A percentile compares a stretch with the other conserved stretches of the same genome.
Conservation (phyloP, 1,284 basidiomycete genomes). For the Peniophora sp. region DNA sequence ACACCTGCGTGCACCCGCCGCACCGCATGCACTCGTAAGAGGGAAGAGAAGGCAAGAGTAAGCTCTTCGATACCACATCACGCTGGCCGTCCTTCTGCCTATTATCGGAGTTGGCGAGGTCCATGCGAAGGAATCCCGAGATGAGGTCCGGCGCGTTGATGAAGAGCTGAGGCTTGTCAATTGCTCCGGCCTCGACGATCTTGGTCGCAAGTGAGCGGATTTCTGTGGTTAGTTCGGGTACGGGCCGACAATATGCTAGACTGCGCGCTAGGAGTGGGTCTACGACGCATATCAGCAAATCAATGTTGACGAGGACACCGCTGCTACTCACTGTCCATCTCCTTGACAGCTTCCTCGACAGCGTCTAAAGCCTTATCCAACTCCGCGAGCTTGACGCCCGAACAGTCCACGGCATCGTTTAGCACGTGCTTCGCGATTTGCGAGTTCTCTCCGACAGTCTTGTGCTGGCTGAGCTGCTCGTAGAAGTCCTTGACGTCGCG, state of each 20-base stretch:
- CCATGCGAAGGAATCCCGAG: conserved; percentile 41
- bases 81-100: conserved; percentile 32
- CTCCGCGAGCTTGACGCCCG: conserved; percentile 49
- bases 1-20: conserved; percentile 44
- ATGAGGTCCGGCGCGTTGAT: conserved; percentile 61
- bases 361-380: conserved; percentile 39
- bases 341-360: conserved; percentile 21
- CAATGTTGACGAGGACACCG: too few relatives aligned
- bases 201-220: conserved; percentile 37
- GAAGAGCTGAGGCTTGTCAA: conserved; percentile 60
- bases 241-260: conserved; percentile 49
- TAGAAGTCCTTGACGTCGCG: conserved; percentile 52
- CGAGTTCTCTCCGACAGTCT: conserved; percentile 48
- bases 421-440: conserved; percentile 56
- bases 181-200: conserved; percentile 36
- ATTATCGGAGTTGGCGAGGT: conserved; percentile 18
- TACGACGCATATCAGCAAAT: conserved; percentile 35
- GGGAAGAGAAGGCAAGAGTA: conserved; percentile 29
- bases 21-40: conserved; percentile 51
- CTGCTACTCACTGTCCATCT: conserved; percentile 14
- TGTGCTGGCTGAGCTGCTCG: conserved; percentile 38
- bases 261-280: conserved; percentile 24
- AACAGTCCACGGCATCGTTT: conserved; percentile 51
- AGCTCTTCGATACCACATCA: conserved; percentile 57
- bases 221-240: conserved; percentile 29